Base-by-base conservation (phyloP, 2,329 filamentous ascomycete species). In the Pseudofabraea citricarpa region DNA sequence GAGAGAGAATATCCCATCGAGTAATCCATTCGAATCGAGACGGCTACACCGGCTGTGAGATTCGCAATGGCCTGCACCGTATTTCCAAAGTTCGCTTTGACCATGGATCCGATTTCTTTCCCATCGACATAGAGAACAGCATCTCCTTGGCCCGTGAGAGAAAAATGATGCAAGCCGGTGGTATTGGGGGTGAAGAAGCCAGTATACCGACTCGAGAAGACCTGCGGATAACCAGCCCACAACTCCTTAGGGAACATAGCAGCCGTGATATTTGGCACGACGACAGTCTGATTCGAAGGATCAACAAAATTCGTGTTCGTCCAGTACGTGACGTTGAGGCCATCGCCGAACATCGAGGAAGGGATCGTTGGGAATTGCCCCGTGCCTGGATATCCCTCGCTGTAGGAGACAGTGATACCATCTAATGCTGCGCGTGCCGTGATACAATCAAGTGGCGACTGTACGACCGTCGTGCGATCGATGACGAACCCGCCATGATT, bases 401-500 rank as follows among this genome's bases (percentile, higher is more conserved):
- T 44, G 36, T 53, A 53, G 5, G 23, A 18, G 13, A 51, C 45
- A 1, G 37, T 43, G 21, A 51, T 53, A 38, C 49, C 49, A 13
- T 53, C 46, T n/a, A 23, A n/a, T 4, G 20, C 20, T 6, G 46
- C 48, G 5, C 46, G 43, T 10, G 31, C 21, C 12, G 39, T 22
- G 9, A 53, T 41, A 13, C 37, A 22, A 15, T 48, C 45, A 10
- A 51, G 41, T 18, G 50, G 50, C n/a, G 45, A 38, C 18, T 48
- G 46, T 6, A 50, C 43, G 20, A 49, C 44, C 46, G 41, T 47
- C 7, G 50, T 53, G 5, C 29, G 44, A 23, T 50, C 44, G 18
- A 50, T 51, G 10, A 51, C 47, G 26, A 51, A 51, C 2, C 48
- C 50, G 18, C 46, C 52, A 29, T 50, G 47, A 20, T 49, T 49